phyloP scores from a whole-genome alignment of 371 early-diverging fungal genomes.

The Actinomucor elegans region DNA sequence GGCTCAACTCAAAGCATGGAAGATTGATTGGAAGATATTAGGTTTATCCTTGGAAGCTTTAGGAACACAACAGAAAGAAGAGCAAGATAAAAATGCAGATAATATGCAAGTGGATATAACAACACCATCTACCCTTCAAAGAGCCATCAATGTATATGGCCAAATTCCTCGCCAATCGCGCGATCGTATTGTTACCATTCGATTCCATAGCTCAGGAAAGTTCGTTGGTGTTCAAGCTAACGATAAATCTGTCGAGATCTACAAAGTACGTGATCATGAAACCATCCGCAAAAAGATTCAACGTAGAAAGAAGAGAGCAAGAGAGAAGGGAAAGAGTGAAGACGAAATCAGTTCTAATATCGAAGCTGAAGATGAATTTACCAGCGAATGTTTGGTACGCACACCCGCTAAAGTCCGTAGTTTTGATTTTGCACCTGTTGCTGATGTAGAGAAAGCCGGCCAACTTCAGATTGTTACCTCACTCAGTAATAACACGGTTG shows the following conservation, averaged over 20 bases:
- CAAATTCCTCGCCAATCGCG: conserved; percentile 76
- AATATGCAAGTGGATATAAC: conserved; percentile 26
- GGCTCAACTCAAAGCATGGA: conserved; percentile 85
- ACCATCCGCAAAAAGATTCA: conserved; percentile 81
- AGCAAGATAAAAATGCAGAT: conserved; percentile 30
- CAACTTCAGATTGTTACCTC: conserved; percentile 57
- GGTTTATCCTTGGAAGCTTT: conserved; percentile 46
- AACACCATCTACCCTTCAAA: conserved; percentile 35
- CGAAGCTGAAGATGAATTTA: conserved; percentile 70
- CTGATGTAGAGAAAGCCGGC: conserved; percentile 56
- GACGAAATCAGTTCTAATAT: conserved; percentile 50
- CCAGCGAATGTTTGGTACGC: conserved; percentile 62
- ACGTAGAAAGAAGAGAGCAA: conserved; percentile 78
- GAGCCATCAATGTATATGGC: conserved; percentile 72
- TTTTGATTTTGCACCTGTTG: conserved; percentile 69
- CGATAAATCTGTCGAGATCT: conserved; percentile 85
- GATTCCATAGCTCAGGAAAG: conserved; percentile 74
- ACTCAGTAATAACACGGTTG: conserved; percentile 73
- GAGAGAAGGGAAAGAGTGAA: conserved; percentile 72
- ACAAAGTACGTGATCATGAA: conserved; percentile 70
- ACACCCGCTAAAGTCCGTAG: conserved; percentile 73
- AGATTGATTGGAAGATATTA: conserved; percentile 62
- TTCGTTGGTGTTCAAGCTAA: conserved; percentile 78
- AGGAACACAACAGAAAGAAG: conserved; percentile 35
- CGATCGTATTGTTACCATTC: conserved; percentile 76